phyloP scores from a whole-genome alignment of 2,329 filamentous ascomycete genomes.

The Penicillium glabrum region DNA sequence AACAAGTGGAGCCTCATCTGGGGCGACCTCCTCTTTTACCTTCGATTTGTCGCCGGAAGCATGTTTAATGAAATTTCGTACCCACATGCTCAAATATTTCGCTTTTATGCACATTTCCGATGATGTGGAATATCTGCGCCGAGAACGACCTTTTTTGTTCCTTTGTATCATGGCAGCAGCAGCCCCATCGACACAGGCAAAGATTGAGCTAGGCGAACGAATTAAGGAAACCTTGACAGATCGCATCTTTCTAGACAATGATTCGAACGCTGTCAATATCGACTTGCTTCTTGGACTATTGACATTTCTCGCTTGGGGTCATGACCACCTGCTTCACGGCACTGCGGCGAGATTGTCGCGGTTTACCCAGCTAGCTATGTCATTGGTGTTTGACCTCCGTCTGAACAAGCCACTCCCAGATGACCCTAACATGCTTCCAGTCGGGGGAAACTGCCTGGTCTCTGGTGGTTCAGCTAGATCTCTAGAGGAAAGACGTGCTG shows the following conservation, averaged over 20 bases:
- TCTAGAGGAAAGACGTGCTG: conserved; percentile 52
- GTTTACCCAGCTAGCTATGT: conserved; percentile 15
- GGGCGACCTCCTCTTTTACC: not conserved
- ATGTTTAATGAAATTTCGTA: conserved; percentile 44
- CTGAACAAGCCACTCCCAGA: conserved; percentile 13
- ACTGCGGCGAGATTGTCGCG: conserved; percentile 7
- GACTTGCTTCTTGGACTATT: conserved; percentile 56
- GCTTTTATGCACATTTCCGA: conserved; percentile 48
- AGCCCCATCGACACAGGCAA: conserved; percentile 43
- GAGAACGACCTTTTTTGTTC: conserved; percentile 52
- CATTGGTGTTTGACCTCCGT: conserved; percentile 14
- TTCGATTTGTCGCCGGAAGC: conserved; percentile 32
- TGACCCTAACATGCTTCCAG: conserved; percentile 4
- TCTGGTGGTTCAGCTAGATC: conserved; percentile 26
- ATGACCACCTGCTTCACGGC: conserved; percentile 15
- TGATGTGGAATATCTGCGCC: conserved; percentile 39
- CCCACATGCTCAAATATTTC: conserved; percentile 44
- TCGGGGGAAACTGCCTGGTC: not conserved
- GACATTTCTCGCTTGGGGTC: conserved; percentile 45
- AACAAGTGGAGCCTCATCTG: no score
- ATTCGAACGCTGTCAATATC: conserved; percentile 39
- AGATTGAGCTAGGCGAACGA: conserved; percentile 41
- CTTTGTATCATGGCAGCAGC: conserved; percentile 51
- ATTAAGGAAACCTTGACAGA: conserved; percentile 48
- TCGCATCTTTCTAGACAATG: conserved; percentile 46